phyloP scores from a whole-genome alignment of 1,139 yeast species.

The Suhomyces terraborum region DNA sequence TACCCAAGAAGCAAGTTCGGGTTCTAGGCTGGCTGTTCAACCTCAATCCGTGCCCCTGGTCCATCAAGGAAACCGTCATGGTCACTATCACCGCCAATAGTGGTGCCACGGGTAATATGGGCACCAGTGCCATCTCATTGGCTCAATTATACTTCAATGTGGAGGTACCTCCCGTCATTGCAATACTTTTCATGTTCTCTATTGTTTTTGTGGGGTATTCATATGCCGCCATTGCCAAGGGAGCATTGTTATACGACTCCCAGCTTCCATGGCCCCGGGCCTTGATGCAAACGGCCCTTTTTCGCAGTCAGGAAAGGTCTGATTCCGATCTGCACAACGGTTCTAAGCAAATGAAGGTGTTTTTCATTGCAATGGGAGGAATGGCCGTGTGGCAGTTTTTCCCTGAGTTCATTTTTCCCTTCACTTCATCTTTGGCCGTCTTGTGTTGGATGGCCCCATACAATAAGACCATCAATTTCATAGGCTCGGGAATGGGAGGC shows the following conservation, averaged over 20 bases:
- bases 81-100: conserved; percentile 24
- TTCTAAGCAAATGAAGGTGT: conserved; percentile 22
- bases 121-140: conserved; percentile 22
- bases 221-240: conserved; percentile 24
- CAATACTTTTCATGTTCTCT: conserved; percentile 23
- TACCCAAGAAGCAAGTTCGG: conserved; percentile 16
- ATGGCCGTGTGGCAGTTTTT: conserved; percentile 31
- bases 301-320: conserved; percentile 20
- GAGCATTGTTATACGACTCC: conserved; percentile 20
- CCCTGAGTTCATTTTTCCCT: conserved; percentile 23
- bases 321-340: conserved; percentile 14
- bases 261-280: conserved; percentile 24
- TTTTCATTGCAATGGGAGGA: conserved; percentile 29
- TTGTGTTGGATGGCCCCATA: conserved; percentile 26
- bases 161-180: conserved; percentile 17
- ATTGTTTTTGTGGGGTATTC: conserved; percentile 26
- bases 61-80: conserved; percentile 25
- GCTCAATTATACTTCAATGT: conserved; percentile 22
- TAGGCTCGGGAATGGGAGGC: conserved; percentile 27
- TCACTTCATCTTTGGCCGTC: conserved; percentile 23
- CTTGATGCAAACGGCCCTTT: conserved; percentile 24
- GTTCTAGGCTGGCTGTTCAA: conserved; percentile 13
- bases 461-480: conserved; percentile 18
- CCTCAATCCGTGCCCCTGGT: conserved; percentile 26
- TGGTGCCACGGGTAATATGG: conserved; percentile 26